Evolutionary conservation across 2,329 filamentous ascomycete species (phyloP), one percentile per base, ranked within the genome.

Genomic region (Colletotrichum sp.): DNA sequence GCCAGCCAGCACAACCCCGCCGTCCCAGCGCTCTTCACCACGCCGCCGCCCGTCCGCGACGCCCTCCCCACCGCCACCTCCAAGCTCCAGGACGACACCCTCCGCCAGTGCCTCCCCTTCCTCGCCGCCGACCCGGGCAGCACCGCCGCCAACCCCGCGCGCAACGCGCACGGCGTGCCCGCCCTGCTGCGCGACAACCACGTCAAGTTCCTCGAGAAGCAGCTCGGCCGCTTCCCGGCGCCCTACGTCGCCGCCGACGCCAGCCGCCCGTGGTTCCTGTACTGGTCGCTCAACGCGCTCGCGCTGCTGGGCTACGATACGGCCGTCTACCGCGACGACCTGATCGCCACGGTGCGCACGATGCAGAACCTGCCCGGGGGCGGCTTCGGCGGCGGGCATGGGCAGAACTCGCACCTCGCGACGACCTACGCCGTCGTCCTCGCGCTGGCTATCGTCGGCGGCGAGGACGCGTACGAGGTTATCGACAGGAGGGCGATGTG

Each of bases 321-420:
- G 64, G 85, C 85, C 36, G 85, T 92, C 52, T 96, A 95, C 84
- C 91, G 93, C 72, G 87, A 94, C 78, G 89, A 90, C 85, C 91
- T 96, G 75, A 87, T 95, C 67, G 90, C 92, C 76, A 98, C 96
- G 8, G 93, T 97, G 67, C 90, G 89, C 64, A 92, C 95, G 61
- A 93, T 96, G 85, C 97, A 99, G 86, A 98, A 98, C 84, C 84
- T 32, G 27, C 32, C 88, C 27, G 89, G 89, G 19, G 97, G 97
- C 67, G 97, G 97, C 4, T 98, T 98, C 83, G 97, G 96, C 69
- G 97, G 96, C 78, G 96, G 97, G n/a, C 94, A 96, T 84, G 96
- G 96, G 32, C 97, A 99, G 83, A 89, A 92, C 79, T 96, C 95
- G 69, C 97, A 99, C 85, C 90, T 97, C 79, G 97, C 97, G 73